Conservation (phyloP, 1,284 basidiomycete species). For the Thecaphora thlaspeos region DNA sequence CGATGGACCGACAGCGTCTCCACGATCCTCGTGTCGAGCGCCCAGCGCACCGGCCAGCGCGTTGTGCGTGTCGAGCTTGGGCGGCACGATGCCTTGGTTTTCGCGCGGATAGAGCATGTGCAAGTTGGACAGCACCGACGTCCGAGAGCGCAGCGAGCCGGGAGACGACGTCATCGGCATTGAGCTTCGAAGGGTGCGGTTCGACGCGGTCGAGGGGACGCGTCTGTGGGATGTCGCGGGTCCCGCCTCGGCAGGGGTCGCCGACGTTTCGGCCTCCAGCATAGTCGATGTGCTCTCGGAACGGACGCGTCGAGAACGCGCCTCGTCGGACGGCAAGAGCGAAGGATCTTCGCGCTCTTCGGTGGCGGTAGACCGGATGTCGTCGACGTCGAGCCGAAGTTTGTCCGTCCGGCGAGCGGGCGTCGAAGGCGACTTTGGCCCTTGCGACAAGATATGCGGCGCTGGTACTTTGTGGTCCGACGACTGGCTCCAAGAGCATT, state of each 20-base stretch:
- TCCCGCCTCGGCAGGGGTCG: slow-evolving; percentile 5
- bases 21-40: slow-evolving; percentile 33
- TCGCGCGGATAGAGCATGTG: slow-evolving; percentile 27
- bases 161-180: slow-evolving; percentile 27
- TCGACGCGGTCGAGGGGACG: slow-evolving; percentile 31
- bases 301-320: neutral
- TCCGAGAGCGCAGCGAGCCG: slow-evolving; percentile 34
- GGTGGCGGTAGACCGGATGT: no score
- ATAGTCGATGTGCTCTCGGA: neutral
- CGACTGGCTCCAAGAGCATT: no score
- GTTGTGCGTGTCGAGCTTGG: slow-evolving; percentile 47
- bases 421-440: no score
- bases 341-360: no score
- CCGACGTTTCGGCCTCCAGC: neutral
- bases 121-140: slow-evolving; percentile 28
- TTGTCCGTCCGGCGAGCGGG: no score
- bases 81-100: slow-evolving; percentile 31
- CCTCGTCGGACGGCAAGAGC: no score
- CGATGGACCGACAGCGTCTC: slow-evolving; percentile 20
- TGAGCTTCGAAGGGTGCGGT: slow-evolving; percentile 26
- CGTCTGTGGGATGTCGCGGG: slow-evolving; percentile 20
- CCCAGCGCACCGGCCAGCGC: slow-evolving; percentile 41
- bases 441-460: no score
- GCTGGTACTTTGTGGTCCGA: no score
- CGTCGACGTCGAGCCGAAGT: no score